Percentiles rank a stretch among this genome's conserved stretches.
phyloP scores from a whole-genome alignment of 441 rosid species.

The Syzygium syzygioides region DNA sequence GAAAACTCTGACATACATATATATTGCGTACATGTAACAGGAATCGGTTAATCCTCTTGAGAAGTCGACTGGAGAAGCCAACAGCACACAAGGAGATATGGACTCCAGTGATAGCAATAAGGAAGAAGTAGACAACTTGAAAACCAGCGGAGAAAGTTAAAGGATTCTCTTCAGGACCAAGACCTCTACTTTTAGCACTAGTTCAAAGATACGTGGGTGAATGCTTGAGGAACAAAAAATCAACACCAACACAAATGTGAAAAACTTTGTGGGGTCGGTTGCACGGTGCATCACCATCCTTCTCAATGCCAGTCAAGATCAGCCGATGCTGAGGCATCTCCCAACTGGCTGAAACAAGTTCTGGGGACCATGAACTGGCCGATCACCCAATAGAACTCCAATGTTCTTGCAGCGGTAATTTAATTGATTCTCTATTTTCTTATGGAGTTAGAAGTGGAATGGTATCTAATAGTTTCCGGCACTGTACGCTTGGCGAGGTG shows the following conservation, averaged over 20 bases:
- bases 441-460: not conserved
- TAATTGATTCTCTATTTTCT: not conserved
- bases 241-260: not conserved
- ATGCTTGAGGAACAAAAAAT: not conserved
- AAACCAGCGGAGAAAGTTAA: not conserved
- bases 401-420: not conserved
- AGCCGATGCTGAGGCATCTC: not conserved
- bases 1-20: not conserved
- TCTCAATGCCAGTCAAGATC: not conserved
- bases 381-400: not conserved
- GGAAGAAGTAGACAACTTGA: not conserved
- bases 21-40: constrained; percentile 21
- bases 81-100: not conserved
- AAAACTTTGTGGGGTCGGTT: not conserved
- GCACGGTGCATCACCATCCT: not conserved
- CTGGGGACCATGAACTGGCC: not conserved
- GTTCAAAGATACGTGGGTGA: not conserved
- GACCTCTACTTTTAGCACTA: not conserved
- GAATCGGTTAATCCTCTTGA: constrained; percentile 16
- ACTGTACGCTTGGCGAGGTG: not conserved
- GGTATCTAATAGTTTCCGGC: not conserved
- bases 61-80: constrained; percentile 12
- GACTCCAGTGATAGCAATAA: not conserved
- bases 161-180: not conserved
- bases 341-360: not conserved